Percentiles rank a stretch among this genome's conserved stretches.
Evolutionary conservation across 768 basidiomycete species (phyloP).

Genomic region (Boletellus ananiceps): DNA sequence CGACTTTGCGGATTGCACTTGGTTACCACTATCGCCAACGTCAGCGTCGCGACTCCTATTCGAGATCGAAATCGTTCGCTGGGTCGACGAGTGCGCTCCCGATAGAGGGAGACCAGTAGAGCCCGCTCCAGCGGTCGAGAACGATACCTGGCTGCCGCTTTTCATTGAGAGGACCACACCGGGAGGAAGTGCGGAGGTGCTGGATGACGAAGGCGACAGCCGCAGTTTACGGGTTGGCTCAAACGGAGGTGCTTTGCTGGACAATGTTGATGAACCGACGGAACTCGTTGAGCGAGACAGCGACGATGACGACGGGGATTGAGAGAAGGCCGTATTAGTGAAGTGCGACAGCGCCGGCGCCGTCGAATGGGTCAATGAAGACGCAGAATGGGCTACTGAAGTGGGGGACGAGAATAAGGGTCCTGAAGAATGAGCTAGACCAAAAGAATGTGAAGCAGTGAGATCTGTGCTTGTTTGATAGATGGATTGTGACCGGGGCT

Average conservation of each 20-base stretch:
- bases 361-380: slow-evolving; percentile 11
- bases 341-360: slow-evolving; percentile 13
- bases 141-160: slow-evolving; percentile 13
- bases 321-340: slow-evolving; percentile 15
- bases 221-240: slow-evolving; percentile 40
- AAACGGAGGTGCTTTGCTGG: slow-evolving; percentile 51
- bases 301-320: slow-evolving; percentile 22
- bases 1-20: slow-evolving; percentile 10
- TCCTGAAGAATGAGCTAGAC: slow-evolving; percentile 14
- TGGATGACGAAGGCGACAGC: slow-evolving; percentile 20
- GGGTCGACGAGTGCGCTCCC: slow-evolving; percentile 14
- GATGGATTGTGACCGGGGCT: slow-evolving; percentile 23
- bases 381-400: slow-evolving; percentile 15
- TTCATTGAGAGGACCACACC: slow-evolving; percentile 9
- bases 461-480: slow-evolving; percentile 20
- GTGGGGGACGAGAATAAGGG: slow-evolving; percentile 11
- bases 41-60: slow-evolving; percentile 10
- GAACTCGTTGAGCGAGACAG: slow-evolving; percentile 29
- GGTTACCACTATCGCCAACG: slow-evolving; percentile 1
- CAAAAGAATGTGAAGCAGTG: slow-evolving; percentile 11
- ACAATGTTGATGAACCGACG: slow-evolving; percentile 38
- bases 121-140: slow-evolving; percentile 8
- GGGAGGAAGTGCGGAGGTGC: slow-evolving; percentile 14
- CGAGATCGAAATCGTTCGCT: slow-evolving; percentile 3
- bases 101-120: slow-evolving; percentile 9